phyloP scores from a whole-genome alignment of 345 rosid species.

The Cardiospermum halicacabum region DNA sequence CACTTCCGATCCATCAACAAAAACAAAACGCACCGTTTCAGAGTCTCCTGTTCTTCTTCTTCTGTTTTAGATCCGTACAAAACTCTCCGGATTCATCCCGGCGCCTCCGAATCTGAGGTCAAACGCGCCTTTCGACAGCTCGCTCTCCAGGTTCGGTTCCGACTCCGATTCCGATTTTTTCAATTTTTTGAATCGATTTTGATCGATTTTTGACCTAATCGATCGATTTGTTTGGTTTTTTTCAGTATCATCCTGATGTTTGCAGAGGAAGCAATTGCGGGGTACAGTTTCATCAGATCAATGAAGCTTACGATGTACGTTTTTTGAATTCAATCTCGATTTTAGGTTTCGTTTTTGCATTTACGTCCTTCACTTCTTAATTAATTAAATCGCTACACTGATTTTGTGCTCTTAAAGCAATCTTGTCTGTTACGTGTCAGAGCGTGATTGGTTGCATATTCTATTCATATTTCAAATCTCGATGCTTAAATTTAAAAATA shows the following conservation, averaged over 20 bases:
- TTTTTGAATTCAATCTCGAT: too few relatives aligned
- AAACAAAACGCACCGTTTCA: slow-evolving; percentile 30
- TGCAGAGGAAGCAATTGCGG: slow-evolving; percentile 88
- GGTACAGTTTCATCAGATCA: slow-evolving; percentile 63
- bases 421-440: too few relatives aligned
- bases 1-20: slow-evolving; percentile 32
- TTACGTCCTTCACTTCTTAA: too few relatives aligned
- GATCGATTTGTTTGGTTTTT: not conserved
- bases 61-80: slow-evolving; percentile 61
- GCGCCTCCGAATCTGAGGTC: slow-evolving; percentile 83
- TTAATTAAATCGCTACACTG: too few relatives aligned
- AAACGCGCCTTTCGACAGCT: slow-evolving; percentile 82
- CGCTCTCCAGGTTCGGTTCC: slow-evolving; percentile 62
- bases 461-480: too few relatives aligned
- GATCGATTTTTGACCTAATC: not conserved
- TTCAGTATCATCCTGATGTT: slow-evolving; percentile 97
- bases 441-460: too few relatives aligned
- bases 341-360: too few relatives aligned
- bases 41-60: slow-evolving; percentile 28
- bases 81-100: slow-evolving; percentile 64
- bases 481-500: too few relatives aligned
- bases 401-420: too few relatives aligned
- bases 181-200: not conserved
- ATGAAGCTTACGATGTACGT: slow-evolving; percentile 90
- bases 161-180: not conserved